Evolutionary conservation across 2,329 filamentous ascomycete species (phyloP).

Genomic region (Coniochaeta prunicola): DNA sequence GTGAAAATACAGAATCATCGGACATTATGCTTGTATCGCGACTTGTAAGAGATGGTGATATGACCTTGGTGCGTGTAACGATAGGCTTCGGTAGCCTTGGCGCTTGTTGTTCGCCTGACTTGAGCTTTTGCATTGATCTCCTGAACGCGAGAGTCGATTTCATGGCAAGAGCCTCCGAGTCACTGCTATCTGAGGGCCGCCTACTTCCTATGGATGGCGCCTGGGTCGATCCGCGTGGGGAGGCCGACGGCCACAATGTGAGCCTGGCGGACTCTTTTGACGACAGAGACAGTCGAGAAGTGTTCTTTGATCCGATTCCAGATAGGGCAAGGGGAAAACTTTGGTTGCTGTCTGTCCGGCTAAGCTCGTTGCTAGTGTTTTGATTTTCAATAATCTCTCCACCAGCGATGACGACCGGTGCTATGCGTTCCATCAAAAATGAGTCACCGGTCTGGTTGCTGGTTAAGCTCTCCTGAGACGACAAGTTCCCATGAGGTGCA

Average conservation of each 20-base stretch:
- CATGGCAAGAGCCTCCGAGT: constrained; percentile 40
- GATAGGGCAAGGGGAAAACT: constrained; percentile 33
- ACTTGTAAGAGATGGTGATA: constrained; percentile 46
- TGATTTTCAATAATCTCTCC: constrained; percentile 55
- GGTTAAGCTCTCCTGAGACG: constrained; percentile 44
- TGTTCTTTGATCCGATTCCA: constrained; percentile 34
- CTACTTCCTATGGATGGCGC: constrained; percentile 21
- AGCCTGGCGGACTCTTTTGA: constrained; percentile 32
- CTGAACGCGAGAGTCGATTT: constrained; percentile 47
- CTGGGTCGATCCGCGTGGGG: constrained; percentile 29
- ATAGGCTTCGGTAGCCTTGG: constrained; percentile 47
- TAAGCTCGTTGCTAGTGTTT: constrained; percentile 43
- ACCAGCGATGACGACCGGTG: constrained; percentile 59
- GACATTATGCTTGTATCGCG: constrained; percentile 50
- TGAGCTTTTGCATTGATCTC: constrained; percentile 45
- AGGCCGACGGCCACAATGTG: constrained; percentile 47
- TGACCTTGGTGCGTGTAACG: constrained; percentile 28
- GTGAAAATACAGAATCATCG: constrained; percentile 43
- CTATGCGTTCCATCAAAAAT: constrained; percentile 55
- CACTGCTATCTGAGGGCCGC: constrained; percentile 49
- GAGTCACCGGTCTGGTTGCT: constrained; percentile 40
- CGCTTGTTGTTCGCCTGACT: constrained; percentile 32
- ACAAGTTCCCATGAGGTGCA: constrained; percentile 34
- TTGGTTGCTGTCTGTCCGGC: constrained; percentile 41
- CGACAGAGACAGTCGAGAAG: constrained; percentile 32